A percentile compares a stretch with the other conserved stretches of the same genome.
Evolutionary conservation across 176 grass and related monocot genomes (phyloP).

Genomic region (Triticum urartu): DNA sequence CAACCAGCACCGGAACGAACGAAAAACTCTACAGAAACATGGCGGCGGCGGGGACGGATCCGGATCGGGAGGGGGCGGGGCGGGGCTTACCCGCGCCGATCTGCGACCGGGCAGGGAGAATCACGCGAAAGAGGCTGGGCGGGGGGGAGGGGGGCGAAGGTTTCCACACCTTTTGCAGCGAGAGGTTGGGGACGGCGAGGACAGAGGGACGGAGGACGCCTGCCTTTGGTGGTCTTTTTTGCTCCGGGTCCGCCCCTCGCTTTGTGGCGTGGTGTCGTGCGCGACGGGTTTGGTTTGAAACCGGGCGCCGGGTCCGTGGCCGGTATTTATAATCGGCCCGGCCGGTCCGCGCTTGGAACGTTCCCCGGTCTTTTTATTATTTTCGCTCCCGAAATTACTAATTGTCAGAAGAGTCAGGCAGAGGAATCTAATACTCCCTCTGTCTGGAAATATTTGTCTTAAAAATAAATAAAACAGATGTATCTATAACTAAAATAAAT

Average conservation of each 20-base stretch:
- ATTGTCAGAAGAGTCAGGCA: background rate
- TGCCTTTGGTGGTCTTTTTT: background rate
- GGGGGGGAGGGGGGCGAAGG: background rate
- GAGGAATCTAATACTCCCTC: background rate
- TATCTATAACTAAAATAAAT: no score
- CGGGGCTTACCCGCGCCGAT: conserved; percentile 35
- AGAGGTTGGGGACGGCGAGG: conserved; percentile 33
- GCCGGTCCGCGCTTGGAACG: background rate
- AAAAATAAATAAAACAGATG: no score
- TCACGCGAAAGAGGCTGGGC: background rate
- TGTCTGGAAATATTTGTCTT: no score
- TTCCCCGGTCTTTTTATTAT: background rate
- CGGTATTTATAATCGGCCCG: conserved; percentile 22
- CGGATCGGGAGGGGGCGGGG: conserved; percentile 14
- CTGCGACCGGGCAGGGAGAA: background rate
- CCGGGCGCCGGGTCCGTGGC: background rate
- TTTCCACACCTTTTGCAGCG: conserved; percentile 21
- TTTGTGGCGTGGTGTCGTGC: conserved; percentile 18
- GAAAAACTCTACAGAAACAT: background rate
- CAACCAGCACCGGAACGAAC: background rate
- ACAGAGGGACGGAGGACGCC: background rate
- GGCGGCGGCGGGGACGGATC: conserved; percentile 1
- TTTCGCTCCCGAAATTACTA: background rate
- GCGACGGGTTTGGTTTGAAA: conserved; percentile 15
- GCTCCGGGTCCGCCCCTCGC: conserved; percentile 3